Evolutionary conservation across 2,329 filamentous ascomycete species (phyloP), one percentile per base, ranked within the genome.

Genomic region (Neofusicoccum parvum): DNA sequence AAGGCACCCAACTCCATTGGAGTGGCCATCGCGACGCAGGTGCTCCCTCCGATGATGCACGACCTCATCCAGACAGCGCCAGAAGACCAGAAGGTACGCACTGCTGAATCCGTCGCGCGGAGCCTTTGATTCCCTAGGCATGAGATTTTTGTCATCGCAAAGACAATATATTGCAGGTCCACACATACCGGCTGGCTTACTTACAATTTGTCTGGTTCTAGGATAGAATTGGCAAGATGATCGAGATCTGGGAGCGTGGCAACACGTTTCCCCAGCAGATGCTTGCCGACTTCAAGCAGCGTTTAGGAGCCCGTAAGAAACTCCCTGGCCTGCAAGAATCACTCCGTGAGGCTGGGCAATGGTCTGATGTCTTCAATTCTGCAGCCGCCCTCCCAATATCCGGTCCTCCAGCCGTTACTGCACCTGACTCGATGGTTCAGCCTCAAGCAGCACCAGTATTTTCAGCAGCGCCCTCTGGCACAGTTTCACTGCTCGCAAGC

Each of bases 221-320:
- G 91, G 92, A 96, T 78, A 98, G 97, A 83, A 94, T 98, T 79
- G 89, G 86, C 76, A 98, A 98, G 79, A 87, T 99, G 72, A 84
- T 98, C 80, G 94, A 97, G 76, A 99, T 99, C 71, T 99, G 95
- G 95, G 94, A 97, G 77, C 95, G 95, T 75, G 92, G 92, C 69
- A 90, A 91, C 76, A 98, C 94, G 23, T 98, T 99, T 78, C 93
- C 95, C 32, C 77, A 85, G 48, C 79, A 88, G 63, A 90, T 97
- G 87, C 87, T 99, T 72, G 77, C 81, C n/a, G 87, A 87, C 43
- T 96, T 96, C 85, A 94, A 92, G 80, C 86, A 92, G 75, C 64
- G 64, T 23, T 46, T 60, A 48, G 51, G 41, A 58, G 37, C 64
- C 17, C 53, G 64, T 60, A 65, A 51, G 53, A 60, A 23, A 43